Evolutionary conservation across 1,139 yeast genomes (phyloP), one percentile per base, ranked within the genome.

Genomic region (Candida tetrigidarum): DNA sequence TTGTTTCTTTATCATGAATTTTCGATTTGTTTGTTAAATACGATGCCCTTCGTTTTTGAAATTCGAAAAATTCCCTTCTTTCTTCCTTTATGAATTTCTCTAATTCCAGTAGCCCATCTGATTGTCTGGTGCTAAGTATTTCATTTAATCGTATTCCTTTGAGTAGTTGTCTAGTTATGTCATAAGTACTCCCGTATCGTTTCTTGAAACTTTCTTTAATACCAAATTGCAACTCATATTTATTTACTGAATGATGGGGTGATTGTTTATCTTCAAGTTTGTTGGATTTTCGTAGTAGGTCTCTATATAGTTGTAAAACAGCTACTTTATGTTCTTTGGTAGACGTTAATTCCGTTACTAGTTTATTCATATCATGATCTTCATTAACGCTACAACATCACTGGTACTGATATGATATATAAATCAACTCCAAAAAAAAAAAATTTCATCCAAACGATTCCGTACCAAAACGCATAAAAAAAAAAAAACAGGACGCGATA

Each of bases 201-300:
- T 28, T 37, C 12, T 50, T 45, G 39, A 64, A 62, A 39, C 56
- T 59, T 14, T 53, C 53, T 30, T 49, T 50, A 11, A 62, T 37
- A n/a, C 45, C 39, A 44, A 56, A 52, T 26, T 37, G 45, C 18
- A 64, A 30, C 46, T 66, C 71, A 30, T 9, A 44, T 10, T 22
- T 12, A 14, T 29, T 22, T 12, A 14, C 20, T 38, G 22, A 38
- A 3, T 15, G 36, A 38, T 18, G 28, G 16, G 7, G 35, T 35
- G 9, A 30, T 12, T 4, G 7, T n/a, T n/a, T n/a, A n/a, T n/a
- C 9, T 5, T 9, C 30, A 12, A 56, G 26, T 26, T 39, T 48
- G n/a, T 25, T 38, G 9, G 50, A 16, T 12, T 48, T 45, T 39
- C 68, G 58, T 22, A 66, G 43, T 14, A 66, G 48, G 7, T 47